These are phyloP conservation scores for Apiotrichum porosum DNA, from an alignment of 1,284 basidiomycete genomes.

Conservation along the genomic window DNA sequence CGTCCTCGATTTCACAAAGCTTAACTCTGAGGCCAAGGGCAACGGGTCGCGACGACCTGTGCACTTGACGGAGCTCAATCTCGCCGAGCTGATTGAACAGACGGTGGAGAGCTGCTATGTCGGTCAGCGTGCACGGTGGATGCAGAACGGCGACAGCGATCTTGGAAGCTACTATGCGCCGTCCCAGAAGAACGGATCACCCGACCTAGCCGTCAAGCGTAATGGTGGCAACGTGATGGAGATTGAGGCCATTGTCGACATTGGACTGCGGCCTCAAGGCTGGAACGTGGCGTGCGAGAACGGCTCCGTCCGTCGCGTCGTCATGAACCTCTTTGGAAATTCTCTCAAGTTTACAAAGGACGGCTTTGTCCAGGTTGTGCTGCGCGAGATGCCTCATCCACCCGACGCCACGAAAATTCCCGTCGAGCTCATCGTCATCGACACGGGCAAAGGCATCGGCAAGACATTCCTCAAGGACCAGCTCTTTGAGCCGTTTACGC, in stretches of 20 bases:
- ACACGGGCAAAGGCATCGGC: slow-evolving; percentile 90
- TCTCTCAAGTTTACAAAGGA: slow-evolving; percentile 89
- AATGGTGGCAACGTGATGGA: slow-evolving; percentile 8
- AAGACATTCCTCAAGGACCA: slow-evolving; percentile 88
- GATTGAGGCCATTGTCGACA: slow-evolving; percentile 75
- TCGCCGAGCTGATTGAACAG: slow-evolving; percentile 87
- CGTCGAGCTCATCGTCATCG: slow-evolving; percentile 78
- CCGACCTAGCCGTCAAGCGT: no score
- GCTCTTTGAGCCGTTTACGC: slow-evolving; percentile 94
- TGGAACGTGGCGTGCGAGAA: slow-evolving; percentile 88
- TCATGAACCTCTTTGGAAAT: slow-evolving; percentile 96
- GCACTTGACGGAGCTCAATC: slow-evolving; percentile 55
- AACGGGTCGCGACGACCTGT: no score
- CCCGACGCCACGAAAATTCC: slow-evolving; percentile 60
- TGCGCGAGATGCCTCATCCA: slow-evolving; percentile 65
- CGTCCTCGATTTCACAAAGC: slow-evolving; percentile 92
- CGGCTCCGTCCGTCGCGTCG: slow-evolving; percentile 80
- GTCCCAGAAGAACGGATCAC: slow-evolving; percentile 52
- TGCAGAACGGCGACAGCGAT: slow-evolving; percentile 58
- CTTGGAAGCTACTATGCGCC: slow-evolving; percentile 86
- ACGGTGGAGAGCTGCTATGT: slow-evolving; percentile 95
- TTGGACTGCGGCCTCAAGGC: slow-evolving; percentile 57
- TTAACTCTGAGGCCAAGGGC: slow-evolving; percentile 76
- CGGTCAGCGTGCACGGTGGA: slow-evolving; percentile 75
- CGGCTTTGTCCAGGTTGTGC: slow-evolving; percentile 79